phyloP scores from a whole-genome alignment of 257 asterid genomes.

The Echites panduratus region DNA sequence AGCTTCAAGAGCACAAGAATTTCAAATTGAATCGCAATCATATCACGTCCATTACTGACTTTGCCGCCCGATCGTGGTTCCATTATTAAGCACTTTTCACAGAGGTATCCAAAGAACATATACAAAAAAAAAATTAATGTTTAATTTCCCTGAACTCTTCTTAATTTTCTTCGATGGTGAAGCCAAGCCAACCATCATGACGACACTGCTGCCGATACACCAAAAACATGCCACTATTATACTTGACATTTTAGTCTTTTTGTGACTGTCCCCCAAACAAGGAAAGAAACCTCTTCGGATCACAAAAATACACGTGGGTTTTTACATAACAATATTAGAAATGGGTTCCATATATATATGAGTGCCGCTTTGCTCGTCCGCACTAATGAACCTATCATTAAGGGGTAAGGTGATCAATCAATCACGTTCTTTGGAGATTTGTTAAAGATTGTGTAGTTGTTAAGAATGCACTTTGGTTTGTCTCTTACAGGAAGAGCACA shows the following conservation, averaged over 20 bases:
- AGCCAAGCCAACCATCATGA: constrained; percentile 7
- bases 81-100: constrained; percentile 10
- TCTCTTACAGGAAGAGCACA: background rate
- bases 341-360: too few relatives aligned
- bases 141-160: too few relatives aligned
- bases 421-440: background rate
- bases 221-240: constrained; percentile 17
- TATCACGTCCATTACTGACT: background rate
- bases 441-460: background rate
- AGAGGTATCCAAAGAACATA: constrained; percentile 6
- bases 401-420: background rate
- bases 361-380: constrained; percentile 16
- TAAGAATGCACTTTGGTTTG: constrained; percentile 1
- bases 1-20: background rate
- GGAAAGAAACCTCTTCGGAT: background rate
- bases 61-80: constrained; percentile 6
- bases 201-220: constrained; percentile 22
- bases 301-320: too few relatives aligned
- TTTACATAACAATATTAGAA: background rate
- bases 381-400: constrained; percentile 2
- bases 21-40: background rate
- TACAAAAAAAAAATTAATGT: background rate
- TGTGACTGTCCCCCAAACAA: constrained; percentile 17
- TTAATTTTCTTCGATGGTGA: background rate
- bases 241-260: constrained; percentile 12